A percentile compares a stretch with the other conserved stretches of the same genome.
These are phyloP conservation scores for Orobanche coerulescens DNA, from an alignment of 257 asterid species.

Conservation along the genomic window DNA sequence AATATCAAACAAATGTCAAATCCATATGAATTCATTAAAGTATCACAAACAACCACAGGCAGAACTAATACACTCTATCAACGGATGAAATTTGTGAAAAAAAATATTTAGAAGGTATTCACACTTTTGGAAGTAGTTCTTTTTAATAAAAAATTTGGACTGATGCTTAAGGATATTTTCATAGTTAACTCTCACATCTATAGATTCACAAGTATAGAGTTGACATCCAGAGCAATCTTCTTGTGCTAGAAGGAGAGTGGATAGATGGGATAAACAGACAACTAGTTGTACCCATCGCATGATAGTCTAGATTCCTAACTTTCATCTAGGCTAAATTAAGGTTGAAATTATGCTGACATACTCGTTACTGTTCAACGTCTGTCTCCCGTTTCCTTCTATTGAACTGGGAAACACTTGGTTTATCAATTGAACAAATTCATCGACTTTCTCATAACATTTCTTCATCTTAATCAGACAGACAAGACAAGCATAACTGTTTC, in stretches of 20 bases:
- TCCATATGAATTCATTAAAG: background rate
- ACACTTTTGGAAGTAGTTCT: too few species aligned
- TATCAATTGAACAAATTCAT: background rate
- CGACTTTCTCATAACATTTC: background rate
- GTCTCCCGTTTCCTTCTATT: background rate
- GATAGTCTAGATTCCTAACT: background rate
- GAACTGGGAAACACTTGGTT: background rate
- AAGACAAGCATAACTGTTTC: background rate
- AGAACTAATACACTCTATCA: too few species aligned
- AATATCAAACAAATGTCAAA: background rate
- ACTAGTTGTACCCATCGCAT: background rate
- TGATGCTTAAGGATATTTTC: background rate
- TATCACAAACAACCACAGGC: background rate
- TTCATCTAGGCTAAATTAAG: background rate
- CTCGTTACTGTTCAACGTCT: background rate
- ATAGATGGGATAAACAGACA: background rate
- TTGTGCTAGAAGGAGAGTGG: conserved; percentile 4
- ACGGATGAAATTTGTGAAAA: too few species aligned
- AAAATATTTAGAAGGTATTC: too few species aligned
- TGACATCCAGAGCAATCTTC: conserved; percentile 12
- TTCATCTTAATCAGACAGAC: background rate
- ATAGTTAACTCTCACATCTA: background rate
- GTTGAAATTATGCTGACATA: background rate
- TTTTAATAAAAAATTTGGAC: too few species aligned
- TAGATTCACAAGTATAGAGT: background rate